These are phyloP conservation scores for Ramularia collo-cygni DNA, from an alignment of 2,329 filamentous ascomycete species.

Conservation along the genomic window DNA sequence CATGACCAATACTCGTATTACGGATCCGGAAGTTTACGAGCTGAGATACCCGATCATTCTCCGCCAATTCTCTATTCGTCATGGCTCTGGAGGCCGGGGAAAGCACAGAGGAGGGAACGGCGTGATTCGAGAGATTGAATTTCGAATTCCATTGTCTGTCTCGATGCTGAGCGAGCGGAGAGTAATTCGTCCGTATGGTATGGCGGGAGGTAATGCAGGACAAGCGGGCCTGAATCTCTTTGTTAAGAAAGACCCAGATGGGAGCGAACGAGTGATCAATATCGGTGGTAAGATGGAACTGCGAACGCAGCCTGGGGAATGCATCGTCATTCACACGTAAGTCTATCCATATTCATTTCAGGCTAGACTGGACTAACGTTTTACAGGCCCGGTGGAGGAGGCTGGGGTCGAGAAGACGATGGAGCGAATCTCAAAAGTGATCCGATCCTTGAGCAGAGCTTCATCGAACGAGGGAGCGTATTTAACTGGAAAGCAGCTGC, in stretches of 20 bases:
- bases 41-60: constrained; percentile 31
- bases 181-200: constrained; percentile 29
- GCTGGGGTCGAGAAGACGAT: too few relatives aligned
- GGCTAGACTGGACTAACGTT: too few relatives aligned
- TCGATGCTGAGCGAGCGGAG: constrained; percentile 30
- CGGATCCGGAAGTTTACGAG: constrained; percentile 32
- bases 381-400: too few relatives aligned
- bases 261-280: constrained; percentile 16
- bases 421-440: too few relatives aligned
- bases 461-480: too few relatives aligned
- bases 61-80: constrained; percentile 27
- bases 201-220: constrained; percentile 29
- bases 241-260: constrained; percentile 21
- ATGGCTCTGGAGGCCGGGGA: constrained; percentile 27
- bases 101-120: constrained; percentile 28
- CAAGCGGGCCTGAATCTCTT: constrained; percentile 26
- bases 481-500: too few relatives aligned
- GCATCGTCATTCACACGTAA: constrained; percentile 27
- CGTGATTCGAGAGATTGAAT: constrained; percentile 28
- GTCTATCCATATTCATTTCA: too few relatives aligned
- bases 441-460: too few relatives aligned
- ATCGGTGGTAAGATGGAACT: constrained; percentile 20
- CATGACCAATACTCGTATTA: constrained; percentile 35
- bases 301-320: constrained; percentile 16
- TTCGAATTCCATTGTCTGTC: constrained; percentile 22